A percentile compares a stretch with the other conserved stretches of the same genome.
These are phyloP conservation scores for Tilletiopsis washingtonensis DNA, from an alignment of 1,284 basidiomycete genomes.

Conservation along the genomic window DNA sequence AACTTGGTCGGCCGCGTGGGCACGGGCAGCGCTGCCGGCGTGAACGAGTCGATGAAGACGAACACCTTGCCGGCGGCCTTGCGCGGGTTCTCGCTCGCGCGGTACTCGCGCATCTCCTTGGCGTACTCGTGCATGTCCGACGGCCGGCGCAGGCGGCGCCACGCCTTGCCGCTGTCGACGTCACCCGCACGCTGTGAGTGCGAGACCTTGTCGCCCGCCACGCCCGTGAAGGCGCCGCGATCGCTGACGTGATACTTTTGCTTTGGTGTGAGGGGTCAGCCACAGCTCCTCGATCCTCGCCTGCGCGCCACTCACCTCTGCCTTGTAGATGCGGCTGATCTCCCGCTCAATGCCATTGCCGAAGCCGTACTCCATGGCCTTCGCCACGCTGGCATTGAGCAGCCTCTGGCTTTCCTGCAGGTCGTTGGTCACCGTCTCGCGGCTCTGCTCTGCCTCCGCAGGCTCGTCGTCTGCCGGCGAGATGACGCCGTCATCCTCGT, in stretches of 20 bases:
- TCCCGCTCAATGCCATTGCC: conserved; percentile 31
- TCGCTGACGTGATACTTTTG: conserved; percentile 52
- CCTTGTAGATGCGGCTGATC: conserved; percentile 35
- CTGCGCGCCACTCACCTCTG: conserved; percentile 9
- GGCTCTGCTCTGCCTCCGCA: conserved; percentile 6
- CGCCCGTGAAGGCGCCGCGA: conserved; percentile 32
- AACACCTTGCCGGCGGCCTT: conserved; percentile 87
- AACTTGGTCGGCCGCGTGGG: conserved; percentile 58
- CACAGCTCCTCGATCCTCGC: not conserved
- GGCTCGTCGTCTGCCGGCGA: conserved; percentile 14
- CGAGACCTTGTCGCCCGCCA: conserved; percentile 60
- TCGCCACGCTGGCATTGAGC: conserved; percentile 30
- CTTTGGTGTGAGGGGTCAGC: conserved; percentile 18
- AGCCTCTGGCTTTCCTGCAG: conserved; percentile 26
- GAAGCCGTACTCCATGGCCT: conserved; percentile 30
- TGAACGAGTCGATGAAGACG: conserved; percentile 56
- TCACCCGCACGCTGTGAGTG: conserved; percentile 1
- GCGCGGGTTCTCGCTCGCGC: conserved; percentile 64
- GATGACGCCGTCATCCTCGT: not conserved
- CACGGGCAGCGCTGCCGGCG: conserved; percentile 30
- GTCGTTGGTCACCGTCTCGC: conserved; percentile 7
- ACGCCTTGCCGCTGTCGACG: conserved; percentile 61
- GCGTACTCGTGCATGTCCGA: conserved; percentile 66
- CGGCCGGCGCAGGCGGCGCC: conserved; percentile 75
- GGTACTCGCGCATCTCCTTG: conserved; percentile 72